phyloP scores from a whole-genome alignment of 1,284 basidiomycete species.

The Testicularia cyperi region DNA sequence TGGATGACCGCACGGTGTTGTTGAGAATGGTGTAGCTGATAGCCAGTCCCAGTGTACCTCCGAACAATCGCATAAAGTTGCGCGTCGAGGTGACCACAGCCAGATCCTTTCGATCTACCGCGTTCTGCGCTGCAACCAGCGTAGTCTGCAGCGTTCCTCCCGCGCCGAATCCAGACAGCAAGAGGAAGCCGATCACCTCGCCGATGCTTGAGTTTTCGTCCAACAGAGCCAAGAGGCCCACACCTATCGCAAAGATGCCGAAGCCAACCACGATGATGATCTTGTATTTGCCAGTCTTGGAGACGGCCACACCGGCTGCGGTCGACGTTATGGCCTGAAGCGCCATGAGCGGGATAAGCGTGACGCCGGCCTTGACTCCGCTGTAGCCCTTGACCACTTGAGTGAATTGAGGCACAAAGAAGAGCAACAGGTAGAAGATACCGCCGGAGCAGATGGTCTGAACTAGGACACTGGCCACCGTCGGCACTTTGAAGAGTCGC shows the following conservation, averaged over 20 bases:
- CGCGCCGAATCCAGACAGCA: slow-evolving; percentile 71
- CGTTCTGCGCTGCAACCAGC: slow-evolving; percentile 70
- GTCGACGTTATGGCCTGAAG: slow-evolving; percentile 62
- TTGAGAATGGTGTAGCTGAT: slow-evolving; percentile 65
- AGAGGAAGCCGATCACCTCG: slow-evolving; percentile 69
- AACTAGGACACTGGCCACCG: slow-evolving; percentile 71
- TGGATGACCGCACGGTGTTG: slow-evolving; percentile 19
- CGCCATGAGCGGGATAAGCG: slow-evolving; percentile 70
- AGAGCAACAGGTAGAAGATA: slow-evolving; percentile 53
- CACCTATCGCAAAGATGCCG: slow-evolving; percentile 48
- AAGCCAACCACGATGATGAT: slow-evolving; percentile 71
- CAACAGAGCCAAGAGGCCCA: slow-evolving; percentile 71
- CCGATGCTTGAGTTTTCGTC: slow-evolving; percentile 64
- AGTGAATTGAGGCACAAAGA: slow-evolving; percentile 73
- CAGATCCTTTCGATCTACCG: slow-evolving; percentile 70
- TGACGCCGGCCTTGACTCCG: slow-evolving; percentile 68
- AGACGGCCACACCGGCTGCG: slow-evolving; percentile 68
- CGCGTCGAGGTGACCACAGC: slow-evolving; percentile 72
- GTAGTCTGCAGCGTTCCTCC: slow-evolving; percentile 63
- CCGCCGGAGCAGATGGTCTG: slow-evolving; percentile 37
- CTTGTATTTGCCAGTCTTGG: slow-evolving; percentile 70
- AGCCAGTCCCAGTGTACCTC: slow-evolving; percentile 69
- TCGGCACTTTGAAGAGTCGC: slow-evolving; percentile 71
- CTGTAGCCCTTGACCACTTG: slow-evolving; percentile 71
- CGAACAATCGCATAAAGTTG: slow-evolving; percentile 70